Evolutionary conservation across 345 rosid genomes (phyloP).

Genomic region (Lepidium sativum): DNA sequence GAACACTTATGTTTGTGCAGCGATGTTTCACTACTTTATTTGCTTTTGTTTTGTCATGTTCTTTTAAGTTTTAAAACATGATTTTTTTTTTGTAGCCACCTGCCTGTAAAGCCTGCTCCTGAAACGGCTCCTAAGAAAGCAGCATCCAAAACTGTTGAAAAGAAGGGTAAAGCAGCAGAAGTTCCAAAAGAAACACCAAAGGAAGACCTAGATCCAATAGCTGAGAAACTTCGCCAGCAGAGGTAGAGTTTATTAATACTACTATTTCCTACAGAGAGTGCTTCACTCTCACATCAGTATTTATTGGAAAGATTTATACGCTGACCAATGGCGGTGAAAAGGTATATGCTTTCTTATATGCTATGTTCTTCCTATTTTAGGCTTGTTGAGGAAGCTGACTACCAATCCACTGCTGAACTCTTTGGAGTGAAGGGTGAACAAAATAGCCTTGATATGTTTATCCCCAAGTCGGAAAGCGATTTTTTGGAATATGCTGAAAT

Average conservation of each 20-base stretch:
- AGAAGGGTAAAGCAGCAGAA: constrained; percentile 47
- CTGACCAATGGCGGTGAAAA: not conserved
- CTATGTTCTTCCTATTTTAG: constrained; percentile 27
- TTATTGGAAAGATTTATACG: not conserved
- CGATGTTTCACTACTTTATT: not conserved
- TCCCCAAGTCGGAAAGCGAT: constrained; percentile 93
- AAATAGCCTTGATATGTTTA: constrained; percentile 53
- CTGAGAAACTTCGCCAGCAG: constrained; percentile 75
- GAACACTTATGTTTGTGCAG: not conserved
- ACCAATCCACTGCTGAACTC: constrained; percentile 58
- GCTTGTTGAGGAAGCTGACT: constrained; percentile 96
- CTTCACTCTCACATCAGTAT: not conserved
- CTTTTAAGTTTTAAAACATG: not conserved
- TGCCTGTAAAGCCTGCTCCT: constrained; percentile 32
- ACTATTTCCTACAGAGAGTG: not conserved
- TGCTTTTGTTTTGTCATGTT: not conserved
- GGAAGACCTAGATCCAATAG: constrained; percentile 53
- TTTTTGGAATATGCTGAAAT: constrained; percentile 88
- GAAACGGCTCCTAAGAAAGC: constrained; percentile 44
- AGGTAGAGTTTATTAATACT: constrained; percentile 35
- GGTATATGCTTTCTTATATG: not conserved
- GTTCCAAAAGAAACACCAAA: constrained; percentile 9
- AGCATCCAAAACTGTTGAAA: constrained; percentile 36
- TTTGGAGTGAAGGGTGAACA: constrained; percentile 55
- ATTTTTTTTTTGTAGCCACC: constrained; percentile 31